Base-by-base conservation (phyloP, 78 protist genomes). In the Dictyostelium purpureum region DNA sequence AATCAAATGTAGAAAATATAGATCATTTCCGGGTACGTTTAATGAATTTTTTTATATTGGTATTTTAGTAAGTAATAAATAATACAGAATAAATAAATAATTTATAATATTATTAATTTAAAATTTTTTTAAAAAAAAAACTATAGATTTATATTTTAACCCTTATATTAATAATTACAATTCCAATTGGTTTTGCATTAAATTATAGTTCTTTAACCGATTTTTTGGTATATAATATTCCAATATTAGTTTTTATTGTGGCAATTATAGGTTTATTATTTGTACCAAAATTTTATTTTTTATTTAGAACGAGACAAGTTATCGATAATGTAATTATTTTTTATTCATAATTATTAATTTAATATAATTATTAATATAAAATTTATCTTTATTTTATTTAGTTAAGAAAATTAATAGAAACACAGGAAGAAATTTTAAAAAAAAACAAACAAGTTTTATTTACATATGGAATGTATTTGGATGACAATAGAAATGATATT, bases 11-110 rank as follows among this genome's bases (percentile, higher is more conserved):
- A 42, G 80, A 38, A 54, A 71, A 42, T 83, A 51, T 43, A 83
- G 80, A 71, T 69, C 67, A 10, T 74, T 83, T 12, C 90, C 90
- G 40, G 90, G 90, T 38, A 69, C 90, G n/a, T 83, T 83, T 71
- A 83, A 83, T 57, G 90, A 83, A 71, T 59, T 51, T 4, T 24
- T 67, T 37, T 83, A 83, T 71, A 83, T 83, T 42, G 90, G 90
- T 83, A 74, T 83, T 40, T 57, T 83, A 16, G 79, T 79, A 63
- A 12, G 76, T 79, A 31, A 2, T 40, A 6, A 24, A 12, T 37
- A 11, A 33, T n/a, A 42, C 2, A 21, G 4, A 21, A 38, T 31
- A 31, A 4, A 51, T 42, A 35, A 9, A 61, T 28, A 26, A 61
- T 26, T 31, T n/a, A 19, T 42, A 43, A 5, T 51, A 45, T 61